A percentile compares a stretch with the other conserved stretches of the same genome.
phyloP scores from a whole-genome alignment of 306 rosid species.

The Trifolium repens region DNA sequence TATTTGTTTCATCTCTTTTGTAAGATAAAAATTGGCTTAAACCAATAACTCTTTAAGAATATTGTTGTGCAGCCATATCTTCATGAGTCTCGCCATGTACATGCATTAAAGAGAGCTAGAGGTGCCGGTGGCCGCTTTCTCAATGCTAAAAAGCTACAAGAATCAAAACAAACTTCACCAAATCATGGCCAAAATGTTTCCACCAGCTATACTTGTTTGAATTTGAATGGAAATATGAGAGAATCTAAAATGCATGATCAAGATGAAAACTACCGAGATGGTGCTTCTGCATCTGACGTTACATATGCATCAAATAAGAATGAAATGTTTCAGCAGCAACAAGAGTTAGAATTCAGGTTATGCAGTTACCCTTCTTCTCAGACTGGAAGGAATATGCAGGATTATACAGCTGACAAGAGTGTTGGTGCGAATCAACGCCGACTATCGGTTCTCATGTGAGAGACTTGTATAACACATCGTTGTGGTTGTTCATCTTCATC shows the following conservation, averaged over 20 bases:
- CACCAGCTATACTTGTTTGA: constrained; percentile 37
- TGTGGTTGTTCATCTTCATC: constrained; percentile 28
- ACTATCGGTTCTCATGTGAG: constrained; percentile 48
- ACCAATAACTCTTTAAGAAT: background rate
- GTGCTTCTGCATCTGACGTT: constrained; percentile 43
- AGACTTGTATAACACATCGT: constrained; percentile 36
- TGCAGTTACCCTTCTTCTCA: constrained; percentile 59
- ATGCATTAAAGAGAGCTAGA: constrained; percentile 76
- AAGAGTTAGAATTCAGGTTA: constrained; percentile 52
- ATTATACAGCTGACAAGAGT: constrained; percentile 38
- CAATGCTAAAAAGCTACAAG: constrained; percentile 52
- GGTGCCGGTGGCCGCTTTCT: constrained; percentile 81
- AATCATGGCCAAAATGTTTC: constrained; percentile 41
- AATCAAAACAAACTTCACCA: constrained; percentile 33
- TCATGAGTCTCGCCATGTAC: constrained; percentile 77
- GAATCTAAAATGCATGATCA: constrained; percentile 46
- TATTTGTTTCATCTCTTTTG: background rate
- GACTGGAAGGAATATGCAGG: constrained; percentile 43
- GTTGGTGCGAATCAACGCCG: constrained; percentile 50
- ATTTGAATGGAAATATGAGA: constrained; percentile 37
- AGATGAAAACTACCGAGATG: constrained; percentile 48
- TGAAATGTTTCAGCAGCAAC: constrained; percentile 45
- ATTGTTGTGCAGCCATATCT: constrained; percentile 68
- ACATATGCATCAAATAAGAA: constrained; percentile 27
- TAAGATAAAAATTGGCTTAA: background rate